Evolutionary conservation across 2,329 filamentous ascomycete genomes (phyloP).

Genomic region (Aspergillus jensenii): DNA sequence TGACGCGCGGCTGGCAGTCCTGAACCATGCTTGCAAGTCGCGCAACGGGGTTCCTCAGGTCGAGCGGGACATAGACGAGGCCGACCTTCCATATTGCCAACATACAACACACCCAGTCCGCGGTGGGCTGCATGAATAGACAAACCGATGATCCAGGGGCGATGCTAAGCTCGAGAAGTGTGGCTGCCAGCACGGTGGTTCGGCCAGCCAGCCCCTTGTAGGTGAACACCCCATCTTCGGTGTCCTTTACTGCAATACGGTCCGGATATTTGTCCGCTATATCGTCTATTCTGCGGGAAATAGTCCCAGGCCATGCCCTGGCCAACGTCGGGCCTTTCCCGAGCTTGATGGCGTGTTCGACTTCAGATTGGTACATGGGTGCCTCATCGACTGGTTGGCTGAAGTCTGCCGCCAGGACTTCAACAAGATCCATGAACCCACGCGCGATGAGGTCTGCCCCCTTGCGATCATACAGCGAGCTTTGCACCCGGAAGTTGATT

Average conservation of each 20-base stretch:
- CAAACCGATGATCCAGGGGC: background rate
- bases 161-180: background rate
- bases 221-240: background rate
- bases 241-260: too few relatives aligned
- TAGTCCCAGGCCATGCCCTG: too few relatives aligned
- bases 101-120: conserved; percentile 29
- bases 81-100: conserved; percentile 34
- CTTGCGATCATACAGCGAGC: too few relatives aligned
- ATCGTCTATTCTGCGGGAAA: too few relatives aligned
- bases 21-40: conserved; percentile 24
- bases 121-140: background rate
- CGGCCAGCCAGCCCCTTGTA: background rate
- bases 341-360: background rate
- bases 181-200: background rate
- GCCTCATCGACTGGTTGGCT: too few relatives aligned
- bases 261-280: too few relatives aligned
- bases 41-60: conserved; percentile 24
- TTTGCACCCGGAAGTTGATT: too few relatives aligned
- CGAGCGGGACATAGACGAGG: conserved; percentile 36
- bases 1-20: conserved; percentile 11
- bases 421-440: too few relatives aligned
- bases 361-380: too few relatives aligned
- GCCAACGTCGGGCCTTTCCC: background rate
- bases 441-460: too few relatives aligned
- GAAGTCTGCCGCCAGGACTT: too few relatives aligned